These are phyloP conservation scores for Sordariomycetes sp. DNA, from an alignment of 2,329 filamentous ascomycete genomes.

Conservation along the genomic window DNA sequence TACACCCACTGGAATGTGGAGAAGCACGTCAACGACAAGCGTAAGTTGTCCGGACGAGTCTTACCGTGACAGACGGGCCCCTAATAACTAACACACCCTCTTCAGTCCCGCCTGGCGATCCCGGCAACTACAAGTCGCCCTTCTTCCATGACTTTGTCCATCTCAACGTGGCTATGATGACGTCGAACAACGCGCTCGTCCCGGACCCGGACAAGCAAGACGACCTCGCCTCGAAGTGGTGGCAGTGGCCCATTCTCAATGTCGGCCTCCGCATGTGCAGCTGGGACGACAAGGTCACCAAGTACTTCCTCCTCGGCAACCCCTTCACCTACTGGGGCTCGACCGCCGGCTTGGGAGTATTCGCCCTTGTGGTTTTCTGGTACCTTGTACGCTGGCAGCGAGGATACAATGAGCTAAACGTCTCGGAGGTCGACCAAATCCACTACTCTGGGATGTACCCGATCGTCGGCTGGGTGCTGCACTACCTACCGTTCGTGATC, in stretches of 20 bases:
- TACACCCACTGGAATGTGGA: constrained; percentile 99
- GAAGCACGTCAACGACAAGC: constrained; percentile 84
- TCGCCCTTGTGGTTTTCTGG: constrained; percentile 65
- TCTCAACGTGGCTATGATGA: constrained; percentile 99
- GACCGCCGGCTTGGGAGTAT: constrained; percentile 64
- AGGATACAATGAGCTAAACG: constrained; percentile 74
- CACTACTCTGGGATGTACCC: constrained; percentile 92
- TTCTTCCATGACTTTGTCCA: constrained; percentile 98
- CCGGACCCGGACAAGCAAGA: constrained; percentile 99
- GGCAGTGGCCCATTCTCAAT: constrained; percentile 96
- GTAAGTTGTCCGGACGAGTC: constrained; percentile 42
- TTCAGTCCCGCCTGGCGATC: constrained; percentile 78
- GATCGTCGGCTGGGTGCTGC: constrained; percentile 85
- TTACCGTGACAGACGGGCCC: constrained; percentile 9
- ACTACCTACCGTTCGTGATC: constrained; percentile 90
- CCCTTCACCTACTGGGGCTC: constrained; percentile 93
- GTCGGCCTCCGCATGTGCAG: constrained; percentile 97
- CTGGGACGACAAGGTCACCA: constrained; percentile 91
- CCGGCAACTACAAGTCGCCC: constrained; percentile 88
- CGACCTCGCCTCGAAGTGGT: constrained; percentile 90
- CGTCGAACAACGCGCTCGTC: constrained; percentile 95
- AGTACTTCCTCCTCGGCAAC: constrained; percentile 98
- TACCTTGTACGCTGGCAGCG: constrained; percentile 94
- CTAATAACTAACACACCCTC: constrained; percentile 17
- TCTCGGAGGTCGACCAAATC: constrained; percentile 79